phyloP scores from a whole-genome alignment of 2,329 filamentous ascomycete species.

The Claviceps capensis region DNA sequence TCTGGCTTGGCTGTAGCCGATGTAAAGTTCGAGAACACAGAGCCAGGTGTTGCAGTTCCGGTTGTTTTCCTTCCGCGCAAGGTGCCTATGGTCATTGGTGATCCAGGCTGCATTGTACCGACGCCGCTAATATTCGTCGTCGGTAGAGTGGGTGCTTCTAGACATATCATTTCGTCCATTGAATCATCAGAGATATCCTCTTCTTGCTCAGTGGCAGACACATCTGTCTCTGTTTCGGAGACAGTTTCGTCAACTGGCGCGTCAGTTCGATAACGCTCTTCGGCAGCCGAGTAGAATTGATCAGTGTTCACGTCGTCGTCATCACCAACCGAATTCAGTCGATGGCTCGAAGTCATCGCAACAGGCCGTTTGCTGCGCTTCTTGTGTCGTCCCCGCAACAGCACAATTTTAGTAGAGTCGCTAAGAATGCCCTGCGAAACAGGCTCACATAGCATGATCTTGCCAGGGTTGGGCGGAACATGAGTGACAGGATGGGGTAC shows the following conservation, averaged over 20 bases:
- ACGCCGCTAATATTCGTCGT: conserved; percentile 67
- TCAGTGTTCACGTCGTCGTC: conserved; percentile 74
- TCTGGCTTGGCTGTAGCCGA: conserved; percentile 67
- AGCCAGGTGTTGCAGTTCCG: conserved; percentile 70
- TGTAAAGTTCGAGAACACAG: conserved; percentile 80
- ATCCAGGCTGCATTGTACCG: conserved; percentile 67
- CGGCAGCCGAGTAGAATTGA: conserved; percentile 83
- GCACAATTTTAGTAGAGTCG: conserved; percentile 68
- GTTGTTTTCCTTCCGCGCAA: conserved; percentile 48
- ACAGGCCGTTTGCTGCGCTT: conserved; percentile 36
- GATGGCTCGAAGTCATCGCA: conserved; percentile 26
- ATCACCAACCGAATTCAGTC: conserved; percentile 43
- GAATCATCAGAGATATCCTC: conserved; percentile 78
- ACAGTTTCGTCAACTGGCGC: conserved; percentile 45
- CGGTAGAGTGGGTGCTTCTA: conserved; percentile 65
- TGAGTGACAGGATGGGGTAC: conserved; percentile 79
- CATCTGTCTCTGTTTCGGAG: conserved; percentile 48
- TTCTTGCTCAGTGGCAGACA: conserved; percentile 51
- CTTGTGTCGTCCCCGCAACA: conserved; percentile 49
- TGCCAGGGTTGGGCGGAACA: conserved; percentile 68
- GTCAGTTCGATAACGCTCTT: conserved; percentile 55
- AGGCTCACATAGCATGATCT: conserved; percentile 86
- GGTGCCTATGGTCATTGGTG: conserved; percentile 56
- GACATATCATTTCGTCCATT: conserved; percentile 83
- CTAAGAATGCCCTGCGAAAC: conserved; percentile 76